Evolutionary conservation across 768 basidiomycete species (phyloP), one percentile per base, ranked within the genome.

Genomic region (Hypholoma sublateritium): DNA sequence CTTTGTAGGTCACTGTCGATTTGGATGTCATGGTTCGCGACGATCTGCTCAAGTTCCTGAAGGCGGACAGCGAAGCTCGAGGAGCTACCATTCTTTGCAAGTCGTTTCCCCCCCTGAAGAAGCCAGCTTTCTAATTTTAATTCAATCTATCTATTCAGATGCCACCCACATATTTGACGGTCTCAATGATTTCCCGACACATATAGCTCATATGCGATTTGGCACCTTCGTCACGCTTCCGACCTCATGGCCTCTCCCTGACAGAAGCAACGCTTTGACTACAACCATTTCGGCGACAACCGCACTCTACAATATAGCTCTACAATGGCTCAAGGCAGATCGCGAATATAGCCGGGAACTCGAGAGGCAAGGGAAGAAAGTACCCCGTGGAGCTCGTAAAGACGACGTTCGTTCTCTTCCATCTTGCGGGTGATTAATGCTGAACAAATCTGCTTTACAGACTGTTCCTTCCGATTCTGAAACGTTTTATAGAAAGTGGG

Each of bases 91-190:
- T 98, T 54, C 72, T 99, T 51, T 98, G 93, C 84, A 66, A 65
- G 86, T 74, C 39, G 46, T 37, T 34, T 37, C n/a, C 22, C n/a
- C 22, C 35, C 48, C 55, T 25, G 16, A 44, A 50, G 25, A 53
- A 43, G 13, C 12, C 50, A 53, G 59, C 17, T 53, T 52, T 28
- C 41, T 55, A 13, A 25, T 58, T 39, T 47, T 49, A 39, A 4
- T 39, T 34, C 34, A 53, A 35, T 57, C 22, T 47, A 52, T 21
- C 48, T 50, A 35, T 57, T 17, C 64, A 95, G 93, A 97, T 73
- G 94, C 95, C 11, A 98, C 95, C 1, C 97, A 99, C 70, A 97
- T 99, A 65, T 97, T 95, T 62, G 96, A 98, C 69, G 96, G 95
- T 11, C 73, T 98, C 28, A 82, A 84, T 65, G 72, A 80, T n/a